Conservation (phyloP, 2,329 filamentous ascomycete species). For the Ophioceras dolichostomum region DNA sequence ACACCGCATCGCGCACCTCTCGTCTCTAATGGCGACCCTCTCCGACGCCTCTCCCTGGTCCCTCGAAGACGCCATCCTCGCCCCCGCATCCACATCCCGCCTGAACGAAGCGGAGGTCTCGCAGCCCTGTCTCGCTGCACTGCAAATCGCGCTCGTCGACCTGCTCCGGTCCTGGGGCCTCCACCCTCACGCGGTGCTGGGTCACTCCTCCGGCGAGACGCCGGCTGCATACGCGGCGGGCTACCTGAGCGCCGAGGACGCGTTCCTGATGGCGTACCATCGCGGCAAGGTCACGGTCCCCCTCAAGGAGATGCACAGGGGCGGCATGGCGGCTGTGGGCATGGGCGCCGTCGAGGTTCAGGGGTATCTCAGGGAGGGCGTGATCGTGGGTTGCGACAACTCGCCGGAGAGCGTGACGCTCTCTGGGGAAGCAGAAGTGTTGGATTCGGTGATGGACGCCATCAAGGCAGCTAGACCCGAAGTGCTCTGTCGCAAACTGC, state of each 20-base stretch:
- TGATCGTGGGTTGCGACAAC: conserved; percentile 7
- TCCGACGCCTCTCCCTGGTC: conserved; percentile 16
- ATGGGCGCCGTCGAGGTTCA: neutral
- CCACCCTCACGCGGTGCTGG: conserved; percentile 7
- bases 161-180: conserved; percentile 10
- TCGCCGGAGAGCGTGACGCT: conserved; percentile 3
- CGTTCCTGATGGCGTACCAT: conserved; percentile 8
- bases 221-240: conserved; percentile 9
- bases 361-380: neutral
- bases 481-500: conserved; percentile 3
- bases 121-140: conserved; percentile 4
- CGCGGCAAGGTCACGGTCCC: conserved; percentile 5
- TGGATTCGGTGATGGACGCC: conserved; percentile 4
- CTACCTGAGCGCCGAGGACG: conserved; percentile 5
- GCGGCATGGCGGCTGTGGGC: conserved; percentile 5
- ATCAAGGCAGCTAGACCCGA: neutral
- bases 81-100: conserved; percentile 1
- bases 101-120: conserved; percentile 6
- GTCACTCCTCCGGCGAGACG: conserved; percentile 10
- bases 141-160: conserved; percentile 18
- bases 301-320: conserved; percentile 1
- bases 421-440: conserved; percentile 1
- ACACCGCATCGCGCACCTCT: conserved; percentile 1
- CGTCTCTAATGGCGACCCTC: conserved; percentile 4
- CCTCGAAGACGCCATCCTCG: conserved; percentile 1